phyloP scores from a whole-genome alignment of 257 asterid species.

The Anisodus acutangulus region DNA sequence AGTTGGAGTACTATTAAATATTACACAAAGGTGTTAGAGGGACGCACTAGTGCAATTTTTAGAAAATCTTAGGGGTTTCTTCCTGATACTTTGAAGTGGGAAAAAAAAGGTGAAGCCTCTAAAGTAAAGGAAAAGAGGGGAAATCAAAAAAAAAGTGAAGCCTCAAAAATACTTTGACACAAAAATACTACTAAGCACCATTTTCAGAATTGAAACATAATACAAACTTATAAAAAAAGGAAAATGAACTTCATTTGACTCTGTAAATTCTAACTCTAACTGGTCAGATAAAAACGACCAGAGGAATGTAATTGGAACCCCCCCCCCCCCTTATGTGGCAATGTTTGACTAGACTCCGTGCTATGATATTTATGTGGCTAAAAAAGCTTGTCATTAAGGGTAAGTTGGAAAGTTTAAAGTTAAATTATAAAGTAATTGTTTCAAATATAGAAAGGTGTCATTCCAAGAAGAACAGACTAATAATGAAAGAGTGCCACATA shows the following conservation, averaged over 20 bases:
- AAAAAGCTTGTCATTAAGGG: background rate
- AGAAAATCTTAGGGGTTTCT: background rate
- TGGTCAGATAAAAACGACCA: background rate
- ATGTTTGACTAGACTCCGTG: background rate
- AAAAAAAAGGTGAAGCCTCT: background rate
- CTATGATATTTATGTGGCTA: background rate
- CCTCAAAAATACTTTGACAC: background rate
- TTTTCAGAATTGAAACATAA: background rate
- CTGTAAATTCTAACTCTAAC: background rate
- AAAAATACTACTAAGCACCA: background rate
- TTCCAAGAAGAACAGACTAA: background rate
- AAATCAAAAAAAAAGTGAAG: background rate
- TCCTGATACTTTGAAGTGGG: background rate
- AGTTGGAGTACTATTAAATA: background rate
- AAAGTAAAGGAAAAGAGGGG: background rate
- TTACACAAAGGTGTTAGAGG: background rate
- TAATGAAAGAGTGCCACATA: background rate
- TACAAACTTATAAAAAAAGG: background rate
- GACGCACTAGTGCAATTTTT: background rate
- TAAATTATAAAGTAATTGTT: background rate
- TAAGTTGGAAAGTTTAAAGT: background rate
- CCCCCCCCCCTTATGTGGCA: background rate
- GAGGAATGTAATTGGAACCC: background rate
- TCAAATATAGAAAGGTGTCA: background rate
- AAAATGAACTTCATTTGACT: background rate